Base-by-base conservation (phyloP, 371 early-diverging fungal species). In the Mucor piriformis region DNA sequence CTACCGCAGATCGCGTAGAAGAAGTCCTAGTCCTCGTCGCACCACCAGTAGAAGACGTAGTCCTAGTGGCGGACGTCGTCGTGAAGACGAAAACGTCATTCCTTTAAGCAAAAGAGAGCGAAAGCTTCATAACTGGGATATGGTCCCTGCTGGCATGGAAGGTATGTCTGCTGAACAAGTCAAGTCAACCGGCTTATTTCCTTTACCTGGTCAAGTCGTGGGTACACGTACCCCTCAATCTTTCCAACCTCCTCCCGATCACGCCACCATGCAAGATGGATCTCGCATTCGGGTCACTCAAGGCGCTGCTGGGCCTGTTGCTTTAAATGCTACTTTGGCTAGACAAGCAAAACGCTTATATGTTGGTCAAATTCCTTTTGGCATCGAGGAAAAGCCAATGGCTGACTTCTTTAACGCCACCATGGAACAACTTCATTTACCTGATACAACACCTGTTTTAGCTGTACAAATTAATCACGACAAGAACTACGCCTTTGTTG, bases 401-500 rank as follows among this genome's bases (percentile, higher is more conserved):
- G 83, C 88, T 15, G 83, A 85, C 24, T 96, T 96, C 71, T 95
- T 97, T 72, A 96, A 96, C 63, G 77, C 80, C 7, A 86, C 91
- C 11, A 90, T 96, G 92, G 74, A 83, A 35, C 82, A 90, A 65
- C 75, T 88, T 60, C 82, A 83, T 53, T 64, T 87, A 21, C 69
- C 81, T 0, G 80, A 82, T 29, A 86, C 84, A 25, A 61, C 84
- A 32, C 85, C 91, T 0, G 93, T 94, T 15, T 70, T 88, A 21
- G 79, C 88, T 21, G 90, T 91, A 10, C 92, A 94, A 64, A 91
- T 96, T 62, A 95, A 95, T 69, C 86, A 86, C 35, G 96, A 95
- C 13, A 93, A 94, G 74, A 92, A 91, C 66, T 96, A 94, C 73
- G 96, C 96, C 4, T 96, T 96, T 75, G 89, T 95, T 23, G 97